Evolutionary conservation across 768 basidiomycete species (phyloP), one percentile per base, ranked within the genome.

Genomic region (Crucibulum laeve): DNA sequence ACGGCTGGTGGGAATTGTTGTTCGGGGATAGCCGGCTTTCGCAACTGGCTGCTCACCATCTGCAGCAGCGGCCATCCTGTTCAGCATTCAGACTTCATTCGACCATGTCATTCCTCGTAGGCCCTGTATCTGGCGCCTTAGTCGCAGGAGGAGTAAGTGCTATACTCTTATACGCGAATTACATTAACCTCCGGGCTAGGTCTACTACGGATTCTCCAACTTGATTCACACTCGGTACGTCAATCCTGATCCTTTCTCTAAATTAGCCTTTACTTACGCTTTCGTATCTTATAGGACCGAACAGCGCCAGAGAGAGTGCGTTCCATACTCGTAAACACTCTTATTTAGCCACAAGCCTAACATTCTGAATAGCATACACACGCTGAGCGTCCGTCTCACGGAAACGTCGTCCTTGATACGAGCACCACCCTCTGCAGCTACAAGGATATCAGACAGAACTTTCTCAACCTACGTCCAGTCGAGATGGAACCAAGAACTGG

Each of bases 171-270:
- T 19, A 2, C 3, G 3, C 34, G 17, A 21, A 34, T 21, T 32
- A 10, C 14, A 19, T 32, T 6, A 18, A 34, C 32, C 26, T 19
- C 15, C 17, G 18, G 23, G 43, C 8, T 48, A 82, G 82, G 68
- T 84, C 4, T 86, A 85, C 62, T 85, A 85, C 59, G 83, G 81
- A 18, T 81, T 85, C 56, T 84, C 82, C 2, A 79, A 73, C 53
- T 55, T 83, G 59, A 81, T 85, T 38, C 71, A 76, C 38, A 73
- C 74, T 35, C 70, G 71, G 83, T 80, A 33, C 33, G 37, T 44
- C 39, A 19, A 14, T 14, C 37, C 22, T 14, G n/a, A 14, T n/a
- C 33, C 36, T 14, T 19, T 28, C n/a, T 24, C 25, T 17, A 33
- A 7, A 40, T 46, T 30, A n/a, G n/a, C 36, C 41, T 36, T 40